phyloP scores from a whole-genome alignment of 2,329 filamentous ascomycete species.

The Botrytis paeoniae region DNA sequence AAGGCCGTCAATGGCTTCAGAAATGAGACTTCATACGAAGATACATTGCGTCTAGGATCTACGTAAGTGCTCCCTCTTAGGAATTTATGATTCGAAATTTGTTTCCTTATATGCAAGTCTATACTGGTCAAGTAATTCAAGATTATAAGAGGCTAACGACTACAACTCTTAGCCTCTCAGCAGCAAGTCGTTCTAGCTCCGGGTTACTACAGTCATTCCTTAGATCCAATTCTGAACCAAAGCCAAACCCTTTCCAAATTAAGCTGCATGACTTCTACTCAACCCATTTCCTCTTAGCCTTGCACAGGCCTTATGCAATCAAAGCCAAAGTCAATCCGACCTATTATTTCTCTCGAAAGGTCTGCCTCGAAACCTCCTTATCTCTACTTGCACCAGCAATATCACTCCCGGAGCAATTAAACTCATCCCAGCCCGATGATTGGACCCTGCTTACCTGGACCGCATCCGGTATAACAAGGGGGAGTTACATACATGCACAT shows the following conservation, averaged over 20 bases:
- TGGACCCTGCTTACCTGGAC: conserved; percentile 7
- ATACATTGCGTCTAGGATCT: conserved; percentile 46
- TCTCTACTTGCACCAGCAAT: conserved; percentile 20
- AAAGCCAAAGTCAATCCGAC: conserved; percentile 44
- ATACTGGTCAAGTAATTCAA: neutral
- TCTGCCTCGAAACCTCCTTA: conserved; percentile 45
- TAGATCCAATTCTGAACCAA: neutral
- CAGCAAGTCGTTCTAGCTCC: conserved; percentile 5
- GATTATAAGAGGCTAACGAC: neutral
- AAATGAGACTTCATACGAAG: conserved; percentile 44
- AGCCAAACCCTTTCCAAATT: conserved; percentile 26
- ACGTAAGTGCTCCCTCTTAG: conserved; percentile 37
- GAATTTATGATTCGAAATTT: neutral
- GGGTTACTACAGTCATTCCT: conserved; percentile 12
- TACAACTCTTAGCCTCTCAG: neutral
- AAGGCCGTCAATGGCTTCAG: conserved; percentile 48
- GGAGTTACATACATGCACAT: conserved; percentile 4
- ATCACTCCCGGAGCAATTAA: conserved; percentile 3
- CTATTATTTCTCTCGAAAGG: conserved; percentile 50
- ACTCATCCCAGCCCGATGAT: conserved; percentile 1
- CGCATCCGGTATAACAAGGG: neutral
- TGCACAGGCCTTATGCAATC: conserved; percentile 50
- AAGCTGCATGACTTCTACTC: conserved; percentile 52
- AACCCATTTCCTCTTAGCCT: conserved; percentile 52
- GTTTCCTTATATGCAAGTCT: neutral